Evolutionary conservation across 2,329 filamentous ascomycete species (phyloP).

Genomic region (Fusarium caatingaense): DNA sequence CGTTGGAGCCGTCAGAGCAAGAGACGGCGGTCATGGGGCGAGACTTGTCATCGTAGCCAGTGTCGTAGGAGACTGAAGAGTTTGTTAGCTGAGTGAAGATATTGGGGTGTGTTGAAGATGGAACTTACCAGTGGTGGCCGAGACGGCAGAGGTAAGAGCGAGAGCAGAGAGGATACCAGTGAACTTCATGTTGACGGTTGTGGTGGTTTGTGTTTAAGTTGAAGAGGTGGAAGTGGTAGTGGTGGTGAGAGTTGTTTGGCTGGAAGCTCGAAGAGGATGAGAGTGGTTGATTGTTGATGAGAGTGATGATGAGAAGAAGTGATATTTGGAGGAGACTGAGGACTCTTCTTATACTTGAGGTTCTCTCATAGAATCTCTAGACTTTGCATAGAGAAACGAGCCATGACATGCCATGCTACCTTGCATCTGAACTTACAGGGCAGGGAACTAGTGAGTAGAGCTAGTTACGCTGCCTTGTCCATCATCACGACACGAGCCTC

Average conservation of each 20-base stretch:
- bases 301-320: slow-evolving; percentile 25
- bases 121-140: slow-evolving; percentile 51
- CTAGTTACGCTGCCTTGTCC: neutral
- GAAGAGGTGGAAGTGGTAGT: slow-evolving; percentile 6
- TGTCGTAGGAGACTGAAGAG: slow-evolving; percentile 73
- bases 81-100: slow-evolving; percentile 31
- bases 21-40: slow-evolving; percentile 68
- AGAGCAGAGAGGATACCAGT: slow-evolving; percentile 55
- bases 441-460: neutral
- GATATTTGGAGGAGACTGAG: slow-evolving; percentile 18
- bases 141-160: slow-evolving; percentile 51
- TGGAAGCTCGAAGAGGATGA: slow-evolving; percentile 29
- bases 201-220: slow-evolving; percentile 24
- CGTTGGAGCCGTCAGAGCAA: slow-evolving; percentile 76
- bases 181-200: slow-evolving; percentile 57
- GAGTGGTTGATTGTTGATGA: slow-evolving; percentile 26
- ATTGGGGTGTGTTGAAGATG: neutral
- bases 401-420: slow-evolving; percentile 21
- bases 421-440: slow-evolving; percentile 20
- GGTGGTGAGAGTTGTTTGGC: slow-evolving; percentile 24
- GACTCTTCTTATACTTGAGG: slow-evolving; percentile 41
- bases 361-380: slow-evolving; percentile 13
- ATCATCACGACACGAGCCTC: slow-evolving; percentile 31
- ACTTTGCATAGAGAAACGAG: slow-evolving; percentile 21
- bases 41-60: slow-evolving; percentile 71